phyloP scores from a whole-genome alignment of 2,329 filamentous ascomycete genomes.

The Fusarium virguliforme region DNA sequence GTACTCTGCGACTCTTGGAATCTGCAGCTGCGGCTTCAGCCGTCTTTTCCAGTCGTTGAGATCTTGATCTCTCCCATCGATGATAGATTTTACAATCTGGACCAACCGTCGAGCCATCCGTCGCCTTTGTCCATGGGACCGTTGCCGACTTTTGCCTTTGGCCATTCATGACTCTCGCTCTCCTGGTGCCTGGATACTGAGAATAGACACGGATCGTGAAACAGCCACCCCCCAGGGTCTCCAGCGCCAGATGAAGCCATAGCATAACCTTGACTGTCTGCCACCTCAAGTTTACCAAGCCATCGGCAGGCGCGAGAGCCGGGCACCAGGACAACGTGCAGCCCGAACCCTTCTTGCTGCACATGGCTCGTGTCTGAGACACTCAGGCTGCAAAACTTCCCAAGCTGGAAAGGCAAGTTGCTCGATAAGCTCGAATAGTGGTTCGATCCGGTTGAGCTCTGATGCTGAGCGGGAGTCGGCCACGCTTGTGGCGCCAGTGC shows the following conservation, averaged over 20 bases:
- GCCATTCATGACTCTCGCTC: slow-evolving; percentile 1
- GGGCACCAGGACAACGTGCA: neutral
- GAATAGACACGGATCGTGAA: neutral
- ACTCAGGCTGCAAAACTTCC: neutral
- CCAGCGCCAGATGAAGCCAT: neutral
- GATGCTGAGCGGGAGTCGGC: neutral
- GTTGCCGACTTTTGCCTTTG: neutral
- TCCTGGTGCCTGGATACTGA: slow-evolving; percentile 9
- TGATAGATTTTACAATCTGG: neutral
- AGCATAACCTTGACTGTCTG: neutral
- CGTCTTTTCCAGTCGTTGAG: neutral
- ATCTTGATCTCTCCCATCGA: neutral
- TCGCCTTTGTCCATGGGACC: neutral
- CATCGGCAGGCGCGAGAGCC: neutral
- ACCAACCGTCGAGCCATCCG: neutral
- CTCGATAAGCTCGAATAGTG: neutral
- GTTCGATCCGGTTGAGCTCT: slow-evolving; percentile 21
- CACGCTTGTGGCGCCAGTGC: slow-evolving; percentile 17
- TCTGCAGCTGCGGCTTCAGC: neutral
- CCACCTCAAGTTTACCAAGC: neutral
- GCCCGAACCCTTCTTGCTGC: neutral
- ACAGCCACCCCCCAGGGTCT: neutral
- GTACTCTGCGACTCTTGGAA: neutral
- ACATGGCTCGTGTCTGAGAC: neutral
- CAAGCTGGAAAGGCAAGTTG: neutral